phyloP scores from a whole-genome alignment of 768 basidiomycete genomes.

The Gyrodon lividus region DNA sequence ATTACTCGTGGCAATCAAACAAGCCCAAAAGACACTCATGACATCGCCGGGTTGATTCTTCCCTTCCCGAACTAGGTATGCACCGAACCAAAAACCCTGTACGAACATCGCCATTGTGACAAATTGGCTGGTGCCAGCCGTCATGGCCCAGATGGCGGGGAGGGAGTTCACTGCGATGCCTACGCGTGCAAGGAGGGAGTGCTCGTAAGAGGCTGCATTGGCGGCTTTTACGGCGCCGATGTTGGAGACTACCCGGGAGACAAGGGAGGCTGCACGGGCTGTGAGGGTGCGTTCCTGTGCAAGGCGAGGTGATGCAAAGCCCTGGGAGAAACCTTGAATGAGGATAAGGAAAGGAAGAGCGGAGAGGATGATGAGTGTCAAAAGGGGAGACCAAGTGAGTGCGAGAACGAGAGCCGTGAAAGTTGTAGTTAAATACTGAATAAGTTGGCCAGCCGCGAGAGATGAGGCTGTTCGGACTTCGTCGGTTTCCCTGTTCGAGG shows the following conservation, averaged over 20 bases:
- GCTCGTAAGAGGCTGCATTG: slow-evolving; percentile 67
- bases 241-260: slow-evolving; percentile 72
- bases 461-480: slow-evolving; percentile 86
- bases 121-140: slow-evolving; percentile 71
- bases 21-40: slow-evolving; percentile 99
- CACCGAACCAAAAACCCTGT: slow-evolving; percentile 95
- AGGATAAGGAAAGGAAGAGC: slow-evolving; percentile 81
- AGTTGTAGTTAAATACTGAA: slow-evolving; percentile 82
- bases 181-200: slow-evolving; percentile 45
- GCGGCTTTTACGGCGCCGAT: slow-evolving; percentile 93
- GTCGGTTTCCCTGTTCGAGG: slow-evolving; percentile 77
- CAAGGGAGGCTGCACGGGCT: slow-evolving; percentile 70
- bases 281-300: slow-evolving; percentile 63
- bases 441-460: slow-evolving; percentile 68
- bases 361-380: slow-evolving; percentile 91
- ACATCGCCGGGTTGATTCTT: slow-evolving; percentile 70
- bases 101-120: slow-evolving; percentile 92
- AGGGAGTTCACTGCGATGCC: slow-evolving; percentile 50
- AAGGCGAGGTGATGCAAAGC: slow-evolving; percentile 64
- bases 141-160: slow-evolving; percentile 73
- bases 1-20: slow-evolving; percentile 84
- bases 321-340: slow-evolving; percentile 75
- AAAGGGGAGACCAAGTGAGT: slow-evolving; percentile 72
- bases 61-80: slow-evolving; percentile 81
- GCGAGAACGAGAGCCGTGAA: slow-evolving; percentile 80